Evolutionary conservation across 225 moss, liverwort and hornwort genomes (phyloP).

Genomic region (Neckera pumila): DNA sequence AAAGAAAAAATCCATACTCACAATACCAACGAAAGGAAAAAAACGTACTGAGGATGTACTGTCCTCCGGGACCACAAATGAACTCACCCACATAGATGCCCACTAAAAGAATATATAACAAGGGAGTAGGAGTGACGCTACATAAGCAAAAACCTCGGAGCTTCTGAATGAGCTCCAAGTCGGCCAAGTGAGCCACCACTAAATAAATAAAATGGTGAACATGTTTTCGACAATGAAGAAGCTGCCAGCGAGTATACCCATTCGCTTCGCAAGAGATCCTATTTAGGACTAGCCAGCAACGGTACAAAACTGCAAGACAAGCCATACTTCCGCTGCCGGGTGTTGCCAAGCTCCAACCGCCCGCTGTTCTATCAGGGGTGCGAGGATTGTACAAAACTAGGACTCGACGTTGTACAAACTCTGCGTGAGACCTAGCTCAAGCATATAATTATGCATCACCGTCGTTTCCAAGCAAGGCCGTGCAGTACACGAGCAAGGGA

Average conservation of each 20-base stretch:
- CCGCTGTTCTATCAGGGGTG: background rate
- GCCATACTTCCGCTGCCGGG: background rate
- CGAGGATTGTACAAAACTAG: background rate
- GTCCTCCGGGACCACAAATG: background rate
- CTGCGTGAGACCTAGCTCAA: background rate
- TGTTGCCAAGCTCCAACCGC: background rate
- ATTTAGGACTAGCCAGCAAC: background rate
- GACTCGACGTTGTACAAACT: background rate
- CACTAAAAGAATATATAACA: background rate
- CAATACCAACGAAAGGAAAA: background rate
- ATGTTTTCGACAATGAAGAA: background rate
- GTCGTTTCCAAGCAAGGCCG: background rate
- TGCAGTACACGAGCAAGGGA: background rate
- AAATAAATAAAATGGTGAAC: background rate
- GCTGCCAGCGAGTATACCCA: background rate
- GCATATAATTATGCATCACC: background rate
- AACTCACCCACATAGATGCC: too few species aligned
- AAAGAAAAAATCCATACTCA: background rate
- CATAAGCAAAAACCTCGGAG: background rate
- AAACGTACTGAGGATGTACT: background rate
- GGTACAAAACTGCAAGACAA: background rate
- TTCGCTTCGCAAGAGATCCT: constrained; percentile 1
- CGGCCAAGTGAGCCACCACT: background rate
- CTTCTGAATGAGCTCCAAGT: background rate
- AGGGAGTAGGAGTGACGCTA: background rate